Conservation (phyloP, 257 asterid species). For the Solanum dulcamara region DNA sequence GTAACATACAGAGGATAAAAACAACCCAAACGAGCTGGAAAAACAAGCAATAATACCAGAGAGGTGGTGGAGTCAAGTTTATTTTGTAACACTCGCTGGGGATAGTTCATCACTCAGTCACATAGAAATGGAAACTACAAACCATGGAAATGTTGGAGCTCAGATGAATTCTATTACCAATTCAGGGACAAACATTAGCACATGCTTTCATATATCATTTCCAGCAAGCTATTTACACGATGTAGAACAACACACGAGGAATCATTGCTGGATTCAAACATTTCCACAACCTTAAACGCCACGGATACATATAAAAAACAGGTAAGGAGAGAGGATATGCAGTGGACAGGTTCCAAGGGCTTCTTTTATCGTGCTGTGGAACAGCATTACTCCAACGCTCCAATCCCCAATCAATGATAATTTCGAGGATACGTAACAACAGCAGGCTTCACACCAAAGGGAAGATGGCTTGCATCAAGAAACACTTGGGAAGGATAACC, state of each 20-base stretch:
- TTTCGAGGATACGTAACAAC: neutral
- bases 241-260: neutral
- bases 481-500: slow-evolving; percentile 65
- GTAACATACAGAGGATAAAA: neutral
- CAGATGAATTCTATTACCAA: neutral
- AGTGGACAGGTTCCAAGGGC: neutral
- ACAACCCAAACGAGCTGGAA: neutral
- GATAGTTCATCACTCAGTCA: neutral
- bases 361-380: neutral
- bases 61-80: neutral
- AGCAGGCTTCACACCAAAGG: neutral
- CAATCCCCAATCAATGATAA: neutral
- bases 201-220: neutral
- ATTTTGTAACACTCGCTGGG: neutral
- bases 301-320: neutral
- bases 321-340: neutral
- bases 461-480: slow-evolving; percentile 21
- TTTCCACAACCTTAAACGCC: neutral
- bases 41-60: neutral
- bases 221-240: neutral
- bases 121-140: neutral
- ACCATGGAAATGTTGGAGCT: neutral
- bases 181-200: neutral
- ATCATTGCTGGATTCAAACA: neutral
- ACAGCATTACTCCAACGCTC: neutral